Percentiles rank a stretch among this genome's conserved stretches.
These are phyloP conservation scores for Cyphellophora attinorum DNA, from an alignment of 2,329 filamentous ascomycete genomes.

Conservation along the genomic window DNA sequence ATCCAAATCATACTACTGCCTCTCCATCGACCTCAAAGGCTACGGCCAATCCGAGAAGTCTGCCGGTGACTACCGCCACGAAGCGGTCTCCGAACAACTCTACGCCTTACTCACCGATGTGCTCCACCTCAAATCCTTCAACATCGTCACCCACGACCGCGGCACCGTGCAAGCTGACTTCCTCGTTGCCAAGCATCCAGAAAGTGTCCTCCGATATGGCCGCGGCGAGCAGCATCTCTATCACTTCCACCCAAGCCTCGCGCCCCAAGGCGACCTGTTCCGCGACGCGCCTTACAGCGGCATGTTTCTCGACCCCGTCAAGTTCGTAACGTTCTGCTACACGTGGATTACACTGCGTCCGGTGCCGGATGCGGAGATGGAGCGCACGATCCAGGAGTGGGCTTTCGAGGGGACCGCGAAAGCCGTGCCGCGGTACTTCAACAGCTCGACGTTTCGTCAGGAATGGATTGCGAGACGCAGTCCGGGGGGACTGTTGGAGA, in stretches of 20 bases:
- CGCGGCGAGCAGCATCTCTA: constrained; percentile 8
- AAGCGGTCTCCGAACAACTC: constrained; percentile 6
- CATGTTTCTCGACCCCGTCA: constrained; percentile 3
- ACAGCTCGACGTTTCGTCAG: constrained; percentile 7
- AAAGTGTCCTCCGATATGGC: constrained; percentile 5
- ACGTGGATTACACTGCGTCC: constrained; percentile 1
- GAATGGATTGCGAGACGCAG: constrained; percentile 7
- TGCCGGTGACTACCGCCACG: constrained; percentile 8
- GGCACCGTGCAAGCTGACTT: constrained; percentile 8
- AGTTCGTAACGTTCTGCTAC: constrained; percentile 2
- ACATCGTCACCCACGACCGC: constrained; percentile 7
- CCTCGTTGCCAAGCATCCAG: constrained; percentile 7
- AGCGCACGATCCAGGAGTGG: constrained; percentile 6
- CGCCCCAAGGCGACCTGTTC: constrained; percentile 8
- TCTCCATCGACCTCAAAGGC: constrained; percentile 7
- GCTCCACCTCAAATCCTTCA: constrained; percentile 7
- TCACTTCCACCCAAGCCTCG: constrained; percentile 6
- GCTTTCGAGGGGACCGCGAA: constrained; percentile 1
- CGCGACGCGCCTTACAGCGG: constrained; percentile 6
- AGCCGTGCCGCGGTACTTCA: constrained; percentile 8
- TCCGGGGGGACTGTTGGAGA: too few relatives aligned
- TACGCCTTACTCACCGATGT: constrained; percentile 4
- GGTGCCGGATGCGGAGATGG: constrained; percentile 2
- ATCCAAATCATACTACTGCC: constrained; percentile 3
- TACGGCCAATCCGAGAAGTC: constrained; percentile 8